phyloP scores from a whole-genome alignment of 108 stramenopile species.

The Cyclotella cryptica region DNA sequence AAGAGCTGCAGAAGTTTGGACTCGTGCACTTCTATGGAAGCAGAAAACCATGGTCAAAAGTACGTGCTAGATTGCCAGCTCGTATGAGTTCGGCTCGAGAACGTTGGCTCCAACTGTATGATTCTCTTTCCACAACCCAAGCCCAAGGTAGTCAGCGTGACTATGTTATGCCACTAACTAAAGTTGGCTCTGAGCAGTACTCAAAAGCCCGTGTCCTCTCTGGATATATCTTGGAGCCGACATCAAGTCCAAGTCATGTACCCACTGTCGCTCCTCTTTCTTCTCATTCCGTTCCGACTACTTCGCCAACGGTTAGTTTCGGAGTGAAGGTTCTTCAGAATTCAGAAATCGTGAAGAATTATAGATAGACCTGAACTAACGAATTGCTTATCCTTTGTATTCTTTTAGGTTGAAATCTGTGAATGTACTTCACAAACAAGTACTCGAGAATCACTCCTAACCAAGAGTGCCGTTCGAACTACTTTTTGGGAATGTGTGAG shows the following conservation, averaged over 20 bases:
- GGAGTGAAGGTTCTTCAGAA: too few species aligned
- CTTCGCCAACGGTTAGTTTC: too few species aligned
- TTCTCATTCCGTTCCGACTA: neutral
- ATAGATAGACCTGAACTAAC: too few species aligned
- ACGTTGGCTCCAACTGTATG: constrained; percentile 7
- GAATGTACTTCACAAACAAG: too few species aligned
- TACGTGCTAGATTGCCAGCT: neutral
- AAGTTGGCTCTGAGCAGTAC: constrained; percentile 10
- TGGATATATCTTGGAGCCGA: neutral
- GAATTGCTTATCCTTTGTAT: too few species aligned
- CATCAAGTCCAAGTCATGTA: too few species aligned
- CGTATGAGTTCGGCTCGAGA: constrained; percentile 1
- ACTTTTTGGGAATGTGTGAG: too few species aligned
- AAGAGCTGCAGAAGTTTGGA: constrained; percentile 16
- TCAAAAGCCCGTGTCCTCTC: constrained; percentile 7
- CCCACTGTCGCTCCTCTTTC: neutral
- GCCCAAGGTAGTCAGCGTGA: neutral
- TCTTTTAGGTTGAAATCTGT: too few species aligned
- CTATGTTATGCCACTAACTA: constrained; percentile 5
- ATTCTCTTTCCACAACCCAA: neutral
- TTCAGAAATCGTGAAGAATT: too few species aligned
- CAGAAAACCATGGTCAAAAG: constrained; percentile 21
- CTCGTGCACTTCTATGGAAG: constrained; percentile 22
- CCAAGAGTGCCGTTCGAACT: too few species aligned
- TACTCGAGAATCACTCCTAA: too few species aligned